These are phyloP conservation scores for Lachnellula suecica DNA, from an alignment of 2,329 filamentous ascomycete genomes.

Conservation along the genomic window DNA sequence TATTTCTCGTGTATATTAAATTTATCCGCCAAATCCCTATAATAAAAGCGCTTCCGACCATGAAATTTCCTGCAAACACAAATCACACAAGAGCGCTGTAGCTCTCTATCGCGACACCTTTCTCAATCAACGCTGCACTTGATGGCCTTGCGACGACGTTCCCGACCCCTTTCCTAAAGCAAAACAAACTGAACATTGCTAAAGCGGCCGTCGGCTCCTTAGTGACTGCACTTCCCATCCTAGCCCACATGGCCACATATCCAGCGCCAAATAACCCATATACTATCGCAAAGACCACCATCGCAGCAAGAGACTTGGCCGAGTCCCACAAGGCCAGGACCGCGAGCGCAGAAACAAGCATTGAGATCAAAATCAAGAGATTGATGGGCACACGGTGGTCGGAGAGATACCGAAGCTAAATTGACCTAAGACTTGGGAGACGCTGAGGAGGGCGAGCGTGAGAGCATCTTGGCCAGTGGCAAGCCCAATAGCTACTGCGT, in stretches of 20 bases:
- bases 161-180: neutral
- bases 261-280: slow-evolving; percentile 54
- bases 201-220: neutral
- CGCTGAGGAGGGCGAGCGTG: neutral
- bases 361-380: slow-evolving; percentile 39
- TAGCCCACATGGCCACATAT: slow-evolving; percentile 19
- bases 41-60: neutral
- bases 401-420: neutral
- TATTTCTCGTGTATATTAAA: neutral
- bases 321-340: slow-evolving; percentile 51
- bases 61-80: neutral
- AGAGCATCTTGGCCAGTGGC: neutral
- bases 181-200: neutral
- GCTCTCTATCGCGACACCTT: neutral
- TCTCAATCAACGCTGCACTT: neutral
- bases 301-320: slow-evolving; percentile 37
- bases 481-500: too few relatives aligned
- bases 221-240: neutral
- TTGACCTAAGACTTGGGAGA: neutral
- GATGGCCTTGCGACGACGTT: neutral
- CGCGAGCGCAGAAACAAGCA: slow-evolving; percentile 42
- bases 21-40: neutral
- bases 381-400: neutral
- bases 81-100: neutral
- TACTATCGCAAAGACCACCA: slow-evolving; percentile 44